Evolutionary conservation across 2,329 filamentous ascomycete genomes (phyloP).

Genomic region (Fusarium nisikadoi): DNA sequence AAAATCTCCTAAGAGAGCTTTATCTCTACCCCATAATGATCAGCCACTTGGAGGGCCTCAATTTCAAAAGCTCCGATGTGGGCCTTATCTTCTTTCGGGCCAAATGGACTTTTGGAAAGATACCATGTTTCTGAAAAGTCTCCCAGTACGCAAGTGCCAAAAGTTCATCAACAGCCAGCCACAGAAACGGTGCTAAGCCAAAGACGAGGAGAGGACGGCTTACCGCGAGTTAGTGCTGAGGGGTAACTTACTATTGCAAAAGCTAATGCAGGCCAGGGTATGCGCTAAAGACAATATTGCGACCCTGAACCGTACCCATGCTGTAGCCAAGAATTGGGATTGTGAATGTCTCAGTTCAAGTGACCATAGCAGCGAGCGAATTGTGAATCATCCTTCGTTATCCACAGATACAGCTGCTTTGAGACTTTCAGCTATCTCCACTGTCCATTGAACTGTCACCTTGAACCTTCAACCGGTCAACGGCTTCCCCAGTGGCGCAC

Average conservation of each 20-base stretch:
- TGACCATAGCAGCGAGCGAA: background rate
- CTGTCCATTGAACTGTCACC: background rate
- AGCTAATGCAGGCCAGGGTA: background rate
- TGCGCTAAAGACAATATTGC: background rate
- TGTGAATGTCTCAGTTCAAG: background rate
- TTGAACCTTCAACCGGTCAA: background rate
- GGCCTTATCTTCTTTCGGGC: background rate
- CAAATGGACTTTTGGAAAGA: background rate
- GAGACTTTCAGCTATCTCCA: background rate
- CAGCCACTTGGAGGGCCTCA: background rate
- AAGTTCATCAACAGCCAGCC: background rate
- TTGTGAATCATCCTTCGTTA: background rate
- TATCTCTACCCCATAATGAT: background rate
- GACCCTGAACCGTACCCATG: background rate
- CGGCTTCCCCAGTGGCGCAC: background rate
- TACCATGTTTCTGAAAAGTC: background rate
- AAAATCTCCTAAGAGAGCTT: background rate
- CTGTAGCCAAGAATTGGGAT: background rate
- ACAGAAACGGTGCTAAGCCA: background rate
- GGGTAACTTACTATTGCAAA: background rate
- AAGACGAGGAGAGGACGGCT: background rate
- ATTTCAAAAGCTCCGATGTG: background rate
- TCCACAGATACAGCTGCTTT: background rate
- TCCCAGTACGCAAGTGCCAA: background rate
- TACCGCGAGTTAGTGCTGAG: background rate